phyloP scores from a whole-genome alignment of 495 filamentous ascomycete species.

The Lasiosphaeria hispida region DNA sequence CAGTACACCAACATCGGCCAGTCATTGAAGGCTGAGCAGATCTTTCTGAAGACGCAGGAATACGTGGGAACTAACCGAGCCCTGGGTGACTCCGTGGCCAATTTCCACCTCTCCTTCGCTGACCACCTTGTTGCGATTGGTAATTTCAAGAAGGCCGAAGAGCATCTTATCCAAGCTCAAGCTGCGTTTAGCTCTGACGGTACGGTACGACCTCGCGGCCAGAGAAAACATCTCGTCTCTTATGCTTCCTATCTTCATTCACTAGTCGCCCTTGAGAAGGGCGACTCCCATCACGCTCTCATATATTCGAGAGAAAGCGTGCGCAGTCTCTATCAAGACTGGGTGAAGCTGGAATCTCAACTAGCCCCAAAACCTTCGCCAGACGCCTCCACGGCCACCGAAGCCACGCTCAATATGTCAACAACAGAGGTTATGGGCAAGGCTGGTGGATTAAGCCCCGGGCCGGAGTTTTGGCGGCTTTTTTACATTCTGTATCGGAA shows the following conservation, averaged over 20 bases:
- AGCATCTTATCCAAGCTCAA: slow-evolving; percentile 38
- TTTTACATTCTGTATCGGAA: slow-evolving; percentile 68
- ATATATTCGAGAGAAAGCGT: slow-evolving; percentile 65
- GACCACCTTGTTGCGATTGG: slow-evolving; percentile 72
- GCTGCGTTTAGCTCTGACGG: slow-evolving; percentile 25
- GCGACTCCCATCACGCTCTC: slow-evolving; percentile 62
- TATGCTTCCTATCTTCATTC: slow-evolving; percentile 60
- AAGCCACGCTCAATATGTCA: slow-evolving; percentile 21
- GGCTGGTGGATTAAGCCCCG: slow-evolving; percentile 28
- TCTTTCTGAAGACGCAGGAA: slow-evolving; percentile 57
- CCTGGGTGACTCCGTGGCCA: slow-evolving; percentile 39
- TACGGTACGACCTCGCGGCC: slow-evolving; percentile 23
- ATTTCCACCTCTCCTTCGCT: slow-evolving; percentile 66
- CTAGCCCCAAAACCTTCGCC: slow-evolving; percentile 28
- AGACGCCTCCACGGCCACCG: slow-evolving; percentile 35
- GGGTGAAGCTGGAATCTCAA: slow-evolving; percentile 59
- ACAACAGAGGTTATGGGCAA: slow-evolving; percentile 18
- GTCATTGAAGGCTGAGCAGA: slow-evolving; percentile 65
- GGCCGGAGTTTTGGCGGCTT: slow-evolving; percentile 78
- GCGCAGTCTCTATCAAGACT: slow-evolving; percentile 64
- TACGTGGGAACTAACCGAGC: slow-evolving; percentile 21
- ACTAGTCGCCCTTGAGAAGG: slow-evolving; percentile 59
- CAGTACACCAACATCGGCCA: slow-evolving; percentile 79
- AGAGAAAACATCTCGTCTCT: slow-evolving; percentile 45
- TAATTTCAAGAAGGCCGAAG: slow-evolving; percentile 57